These are phyloP conservation scores for Komagataella kurtzmanii DNA, from an alignment of 805 yeast genomes.

Conservation along the genomic window DNA sequence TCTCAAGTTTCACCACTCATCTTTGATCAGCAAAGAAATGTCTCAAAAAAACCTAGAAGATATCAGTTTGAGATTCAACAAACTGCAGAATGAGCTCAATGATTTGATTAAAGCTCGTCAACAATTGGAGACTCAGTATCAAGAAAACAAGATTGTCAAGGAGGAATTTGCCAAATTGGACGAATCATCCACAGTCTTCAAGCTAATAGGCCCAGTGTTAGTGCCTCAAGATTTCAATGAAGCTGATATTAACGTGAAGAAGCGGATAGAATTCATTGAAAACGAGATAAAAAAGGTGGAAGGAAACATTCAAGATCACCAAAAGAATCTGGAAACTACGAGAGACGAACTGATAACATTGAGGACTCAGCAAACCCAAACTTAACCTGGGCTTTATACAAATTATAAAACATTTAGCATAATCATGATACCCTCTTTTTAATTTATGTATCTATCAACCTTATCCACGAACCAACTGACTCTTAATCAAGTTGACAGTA, in stretches of 20 bases:
- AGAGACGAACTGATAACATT: slow-evolving; percentile 26
- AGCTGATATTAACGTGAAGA: slow-evolving; percentile 73
- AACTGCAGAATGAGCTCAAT: slow-evolving; percentile 17
- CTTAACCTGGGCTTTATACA: not conserved
- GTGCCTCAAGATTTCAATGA: slow-evolving; percentile 80
- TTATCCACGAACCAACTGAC: slow-evolving; percentile 55
- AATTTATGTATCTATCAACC: not conserved
- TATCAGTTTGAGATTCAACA: slow-evolving; percentile 11
- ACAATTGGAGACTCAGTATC: slow-evolving; percentile 82
- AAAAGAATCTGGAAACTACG: slow-evolving; percentile 40
- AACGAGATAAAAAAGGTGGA: slow-evolving; percentile 52
- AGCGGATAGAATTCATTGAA: slow-evolving; percentile 79
- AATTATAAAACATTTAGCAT: not conserved
- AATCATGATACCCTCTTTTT: not conserved
- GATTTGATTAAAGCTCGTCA: slow-evolving; percentile 65
- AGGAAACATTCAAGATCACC: slow-evolving; percentile 43
- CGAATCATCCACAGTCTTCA: slow-evolving; percentile 56
- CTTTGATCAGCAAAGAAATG: not conserved
- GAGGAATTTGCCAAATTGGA: slow-evolving; percentile 55
- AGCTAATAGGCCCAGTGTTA: slow-evolving; percentile 84
- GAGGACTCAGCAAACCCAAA: not conserved
- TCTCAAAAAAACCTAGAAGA: slow-evolving; percentile 7
- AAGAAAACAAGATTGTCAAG: slow-evolving; percentile 83
- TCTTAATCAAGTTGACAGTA: slow-evolving; percentile 50
- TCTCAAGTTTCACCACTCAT: not conserved